phyloP scores from a whole-genome alignment of 1,139 yeast genomes.

The Candida albicans region DNA sequence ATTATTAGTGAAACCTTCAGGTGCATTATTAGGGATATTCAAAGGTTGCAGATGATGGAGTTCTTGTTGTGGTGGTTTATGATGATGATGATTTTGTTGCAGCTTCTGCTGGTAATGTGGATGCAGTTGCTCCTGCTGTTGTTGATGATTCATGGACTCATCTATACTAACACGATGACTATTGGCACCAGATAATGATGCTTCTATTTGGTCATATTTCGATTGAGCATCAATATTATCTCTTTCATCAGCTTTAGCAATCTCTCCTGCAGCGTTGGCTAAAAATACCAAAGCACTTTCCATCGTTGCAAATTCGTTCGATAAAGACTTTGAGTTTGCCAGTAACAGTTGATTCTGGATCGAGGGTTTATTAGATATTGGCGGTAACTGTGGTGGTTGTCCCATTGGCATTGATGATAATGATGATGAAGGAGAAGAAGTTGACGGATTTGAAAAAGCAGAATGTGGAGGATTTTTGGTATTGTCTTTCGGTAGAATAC shows the following conservation, averaged over 20 bases:
- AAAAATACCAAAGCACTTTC: conserved; percentile 70
- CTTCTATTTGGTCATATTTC: conserved; percentile 50
- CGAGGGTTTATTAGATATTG: conserved; percentile 1
- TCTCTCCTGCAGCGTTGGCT: conserved; percentile 75
- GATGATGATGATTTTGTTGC: not conserved
- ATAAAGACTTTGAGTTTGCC: conserved; percentile 6
- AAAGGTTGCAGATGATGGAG: not conserved
- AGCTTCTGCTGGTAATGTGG: conserved; percentile 1
- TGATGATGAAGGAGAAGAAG: not conserved
- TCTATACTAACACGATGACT: conserved; percentile 10
- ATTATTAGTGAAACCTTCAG: too few relatives aligned
- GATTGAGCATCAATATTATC: conserved; percentile 67
- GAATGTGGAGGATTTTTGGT: not conserved
- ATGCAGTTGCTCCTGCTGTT: not conserved
- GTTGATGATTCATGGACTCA: not conserved
- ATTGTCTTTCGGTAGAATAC: conserved; percentile 4
- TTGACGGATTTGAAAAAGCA: not conserved
- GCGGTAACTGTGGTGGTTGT: not conserved
- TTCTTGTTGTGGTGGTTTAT: too few relatives aligned
- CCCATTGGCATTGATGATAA: not conserved
- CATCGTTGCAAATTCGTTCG: conserved; percentile 44
- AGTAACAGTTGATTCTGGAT: not conserved
- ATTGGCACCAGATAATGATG: conserved; percentile 7
- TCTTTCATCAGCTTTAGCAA: conserved; percentile 64
- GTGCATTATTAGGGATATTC: not conserved